phyloP scores from a whole-genome alignment of 2,329 filamentous ascomycete species.

The Alternaria sp. region DNA sequence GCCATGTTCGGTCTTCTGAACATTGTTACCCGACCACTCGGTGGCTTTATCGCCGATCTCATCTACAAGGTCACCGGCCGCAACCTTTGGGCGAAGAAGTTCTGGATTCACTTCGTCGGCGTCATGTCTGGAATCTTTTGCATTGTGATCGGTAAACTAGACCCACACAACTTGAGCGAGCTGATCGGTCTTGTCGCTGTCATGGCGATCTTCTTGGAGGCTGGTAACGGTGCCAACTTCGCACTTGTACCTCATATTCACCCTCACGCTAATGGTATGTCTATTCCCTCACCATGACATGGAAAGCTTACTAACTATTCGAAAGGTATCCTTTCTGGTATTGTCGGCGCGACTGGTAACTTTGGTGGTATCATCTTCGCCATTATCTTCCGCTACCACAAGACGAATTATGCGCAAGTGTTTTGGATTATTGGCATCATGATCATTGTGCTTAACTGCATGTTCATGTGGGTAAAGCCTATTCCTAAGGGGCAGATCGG shows the following conservation, averaged over 20 bases:
- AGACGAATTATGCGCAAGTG: conserved; percentile 71
- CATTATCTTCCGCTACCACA: conserved; percentile 80
- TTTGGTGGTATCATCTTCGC: conserved; percentile 86
- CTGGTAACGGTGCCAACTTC: conserved; percentile 87
- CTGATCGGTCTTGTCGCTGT: conserved; percentile 82
- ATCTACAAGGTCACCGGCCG: conserved; percentile 61
- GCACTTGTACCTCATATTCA: conserved; percentile 87
- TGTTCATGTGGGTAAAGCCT: conserved; percentile 70
- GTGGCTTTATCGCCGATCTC: conserved; percentile 68
- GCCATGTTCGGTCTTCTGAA: conserved; percentile 82
- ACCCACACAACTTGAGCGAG: conserved; percentile 68
- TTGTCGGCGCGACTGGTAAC: conserved; percentile 83
- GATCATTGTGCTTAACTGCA: conserved; percentile 73
- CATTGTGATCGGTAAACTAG: conserved; percentile 68
- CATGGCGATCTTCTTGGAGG: conserved; percentile 84
- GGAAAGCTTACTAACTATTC: conserved; percentile 20
- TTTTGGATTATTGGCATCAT: conserved; percentile 87
- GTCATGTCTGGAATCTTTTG: conserved; percentile 67
- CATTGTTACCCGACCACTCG: conserved; percentile 71
- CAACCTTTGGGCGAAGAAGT: conserved; percentile 71
- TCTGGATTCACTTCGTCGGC: conserved; percentile 65
- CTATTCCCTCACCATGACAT: not conserved
- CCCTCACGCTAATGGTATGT: conserved; percentile 77
- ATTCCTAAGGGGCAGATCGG: conserved; percentile 64
- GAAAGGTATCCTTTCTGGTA: conserved; percentile 71